These are phyloP conservation scores for Phytopythium aichiense DNA, from an alignment of 352 stramenopile genomes.

Conservation along the genomic window DNA sequence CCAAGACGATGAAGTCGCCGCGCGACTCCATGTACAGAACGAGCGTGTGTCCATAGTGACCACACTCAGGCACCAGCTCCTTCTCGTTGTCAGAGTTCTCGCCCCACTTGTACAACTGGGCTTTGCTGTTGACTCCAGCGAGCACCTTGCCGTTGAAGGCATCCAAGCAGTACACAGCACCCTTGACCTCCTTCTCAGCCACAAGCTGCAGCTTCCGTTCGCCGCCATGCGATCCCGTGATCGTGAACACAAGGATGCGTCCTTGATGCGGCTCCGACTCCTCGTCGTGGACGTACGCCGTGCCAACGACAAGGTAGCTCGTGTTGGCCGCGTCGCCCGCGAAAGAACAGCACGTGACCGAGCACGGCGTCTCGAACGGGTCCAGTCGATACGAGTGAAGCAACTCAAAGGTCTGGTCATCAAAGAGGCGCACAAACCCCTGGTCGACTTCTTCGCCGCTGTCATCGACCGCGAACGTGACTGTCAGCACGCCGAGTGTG, in stretches of 20 bases:
- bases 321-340: slow-evolving; percentile 67
- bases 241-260: slow-evolving; percentile 92
- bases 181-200: slow-evolving; percentile 91
- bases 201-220: slow-evolving; percentile 88
- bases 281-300: slow-evolving; percentile 92
- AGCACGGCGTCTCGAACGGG: slow-evolving; percentile 86
- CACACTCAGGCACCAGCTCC: slow-evolving; percentile 89
- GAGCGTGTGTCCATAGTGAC: slow-evolving; percentile 94
- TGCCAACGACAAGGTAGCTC: slow-evolving; percentile 84
- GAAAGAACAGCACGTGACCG: slow-evolving; percentile 77
- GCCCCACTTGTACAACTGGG: slow-evolving; percentile 90
- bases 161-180: slow-evolving; percentile 95
- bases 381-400: slow-evolving; percentile 85
- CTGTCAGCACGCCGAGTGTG: slow-evolving; percentile 77
- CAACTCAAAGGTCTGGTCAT: slow-evolving; percentile 96
- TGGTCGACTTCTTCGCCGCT: slow-evolving; percentile 84
- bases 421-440: slow-evolving; percentile 92
- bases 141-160: slow-evolving; percentile 94
- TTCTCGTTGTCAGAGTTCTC: slow-evolving; percentile 88
- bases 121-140: slow-evolving; percentile 94
- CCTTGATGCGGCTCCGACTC: slow-evolving; percentile 95
- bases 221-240: slow-evolving; percentile 64
- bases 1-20: slow-evolving; percentile 95
- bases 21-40: slow-evolving; percentile 94
- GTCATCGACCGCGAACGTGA: slow-evolving; percentile 81